Evolutionary conservation across 73 alveolate genomes (phyloP).

Genomic region (Stentor roeselii): DNA sequence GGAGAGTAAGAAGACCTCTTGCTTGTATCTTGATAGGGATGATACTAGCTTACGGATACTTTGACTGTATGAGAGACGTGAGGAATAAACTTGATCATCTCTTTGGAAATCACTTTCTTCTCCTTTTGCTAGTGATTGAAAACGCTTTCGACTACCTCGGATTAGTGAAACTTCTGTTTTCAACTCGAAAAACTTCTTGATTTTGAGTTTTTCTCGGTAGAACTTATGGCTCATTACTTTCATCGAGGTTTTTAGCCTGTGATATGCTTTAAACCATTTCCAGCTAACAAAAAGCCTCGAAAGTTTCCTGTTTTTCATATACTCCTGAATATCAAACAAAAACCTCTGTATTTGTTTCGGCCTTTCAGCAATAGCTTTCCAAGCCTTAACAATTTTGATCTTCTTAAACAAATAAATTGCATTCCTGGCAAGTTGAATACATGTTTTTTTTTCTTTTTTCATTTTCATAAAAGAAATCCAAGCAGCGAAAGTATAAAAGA

Average conservation of each 20-base stretch:
- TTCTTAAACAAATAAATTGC: neutral
- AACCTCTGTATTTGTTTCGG: neutral
- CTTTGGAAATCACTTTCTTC: neutral
- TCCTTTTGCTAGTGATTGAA: neutral
- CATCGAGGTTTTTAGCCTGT: neutral
- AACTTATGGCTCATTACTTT: neutral
- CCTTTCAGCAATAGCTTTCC: neutral
- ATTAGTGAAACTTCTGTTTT: neutral
- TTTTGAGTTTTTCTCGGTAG: neutral
- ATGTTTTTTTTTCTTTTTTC: neutral
- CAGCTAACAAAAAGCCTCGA: neutral
- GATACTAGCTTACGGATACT: neutral
- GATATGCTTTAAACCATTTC: neutral
- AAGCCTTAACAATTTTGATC: neutral
- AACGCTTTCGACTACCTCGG: neutral
- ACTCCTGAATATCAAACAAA: neutral
- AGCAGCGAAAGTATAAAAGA: neutral
- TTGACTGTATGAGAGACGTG: neutral
- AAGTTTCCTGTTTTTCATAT: neutral
- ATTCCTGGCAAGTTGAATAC: neutral
- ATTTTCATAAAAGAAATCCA: neutral
- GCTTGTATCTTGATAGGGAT: neutral
- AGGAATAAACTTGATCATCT: neutral
- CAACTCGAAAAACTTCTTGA: conserved; percentile 3
- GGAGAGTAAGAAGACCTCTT: neutral